Evolutionary conservation across 2,329 filamentous ascomycete genomes (phyloP), one percentile per base, ranked within the genome.

Genomic region (Calonectria leucothoes): DNA sequence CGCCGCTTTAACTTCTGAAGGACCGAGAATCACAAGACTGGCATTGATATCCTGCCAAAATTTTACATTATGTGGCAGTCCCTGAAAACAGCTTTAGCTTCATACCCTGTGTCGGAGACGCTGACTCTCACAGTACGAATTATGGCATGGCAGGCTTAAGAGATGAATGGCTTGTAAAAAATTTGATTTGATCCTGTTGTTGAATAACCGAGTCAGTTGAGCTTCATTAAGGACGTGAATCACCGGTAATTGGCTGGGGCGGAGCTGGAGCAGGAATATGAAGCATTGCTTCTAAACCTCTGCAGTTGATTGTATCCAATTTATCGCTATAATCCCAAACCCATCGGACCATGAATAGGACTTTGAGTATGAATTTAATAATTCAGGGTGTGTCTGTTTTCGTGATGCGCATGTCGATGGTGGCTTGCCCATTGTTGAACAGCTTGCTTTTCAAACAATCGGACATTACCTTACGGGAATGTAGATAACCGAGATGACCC

Each of bases 161-260:
- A 23, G 42, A 23, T 0, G 12, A 23, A 12, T 23, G 8, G 20
- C 4, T 0, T 12, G 2, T 1, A 23, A 3, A 23, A 10, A 1
- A 5, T 20, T n/a, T 23, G 10, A 5, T 23, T 5, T 8, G 1
- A 12, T 23, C 20, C 3, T 23, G 11, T 11, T 45, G 8, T 12
- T 23, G 4, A 23, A 45, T 11, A 11, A 12, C 20, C 12, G 3
- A 23, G 8, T 45, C 4, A 0, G 12, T 45, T 45, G 8, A 23
- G 6, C 8, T 23, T 3, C n/a, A 3, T 12, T 2, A 23, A n/a
- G 6, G 20, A 45, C 2, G 7, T 12, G 4, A 12, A 23, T 45
- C 3, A 11, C n/a, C n/a, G n/a, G n/a, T 3, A 3, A 3, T 23
- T 23, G 20, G 39, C 20, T 23, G 20, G 39, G 11, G 37, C 3